A percentile compares a stretch with the other conserved stretches of the same genome.
phyloP scores from a whole-genome alignment of 495 filamentous ascomycete species.

The Aspergillus sclerotiicarbonarius region DNA sequence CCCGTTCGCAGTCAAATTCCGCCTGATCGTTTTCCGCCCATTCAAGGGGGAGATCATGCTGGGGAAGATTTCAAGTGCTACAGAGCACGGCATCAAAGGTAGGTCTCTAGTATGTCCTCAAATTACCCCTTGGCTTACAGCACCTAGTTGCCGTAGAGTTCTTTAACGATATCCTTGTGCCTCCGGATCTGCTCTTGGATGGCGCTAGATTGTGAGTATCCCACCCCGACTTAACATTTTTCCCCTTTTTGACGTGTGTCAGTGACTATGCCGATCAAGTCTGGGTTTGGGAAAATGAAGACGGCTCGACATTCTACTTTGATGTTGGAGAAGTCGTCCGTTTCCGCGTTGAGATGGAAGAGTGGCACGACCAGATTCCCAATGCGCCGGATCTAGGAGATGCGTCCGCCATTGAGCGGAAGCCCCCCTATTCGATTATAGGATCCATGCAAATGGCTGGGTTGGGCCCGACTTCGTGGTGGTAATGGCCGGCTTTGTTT shows the following conservation, averaged over 20 bases:
- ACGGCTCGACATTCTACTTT: slow-evolving; percentile 70
- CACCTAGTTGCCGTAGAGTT: slow-evolving; percentile 77
- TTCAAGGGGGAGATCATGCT: slow-evolving; percentile 88
- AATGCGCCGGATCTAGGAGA: slow-evolving; percentile 56
- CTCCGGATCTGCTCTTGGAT: slow-evolving; percentile 65
- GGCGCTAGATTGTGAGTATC: slow-evolving; percentile 67
- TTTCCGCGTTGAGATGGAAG: slow-evolving; percentile 77
- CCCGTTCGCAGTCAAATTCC: slow-evolving; percentile 70
- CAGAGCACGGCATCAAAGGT: slow-evolving; percentile 73
- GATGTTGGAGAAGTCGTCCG: slow-evolving; percentile 86
- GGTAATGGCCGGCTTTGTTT: slow-evolving; percentile 25
- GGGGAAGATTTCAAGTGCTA: slow-evolving; percentile 73
- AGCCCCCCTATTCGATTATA: slow-evolving; percentile 65
- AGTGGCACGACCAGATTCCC: slow-evolving; percentile 85
- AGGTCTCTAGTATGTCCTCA: slow-evolving; percentile 23
- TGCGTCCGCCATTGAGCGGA: slow-evolving; percentile 48
- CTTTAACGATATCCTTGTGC: slow-evolving; percentile 85
- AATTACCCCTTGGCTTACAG: slow-evolving; percentile 4
- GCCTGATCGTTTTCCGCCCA: slow-evolving; percentile 88
- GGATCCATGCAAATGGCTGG: slow-evolving; percentile 55
- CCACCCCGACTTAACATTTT: neutral
- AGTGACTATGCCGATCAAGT: slow-evolving; percentile 68
- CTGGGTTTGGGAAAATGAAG: slow-evolving; percentile 77
- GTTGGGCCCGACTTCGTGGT: slow-evolving; percentile 50
- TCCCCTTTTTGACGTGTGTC: slow-evolving; percentile 24